These are phyloP conservation scores for Ceratocystis harringtonii DNA, from an alignment of 2,329 filamentous ascomycete genomes.

Conservation along the genomic window DNA sequence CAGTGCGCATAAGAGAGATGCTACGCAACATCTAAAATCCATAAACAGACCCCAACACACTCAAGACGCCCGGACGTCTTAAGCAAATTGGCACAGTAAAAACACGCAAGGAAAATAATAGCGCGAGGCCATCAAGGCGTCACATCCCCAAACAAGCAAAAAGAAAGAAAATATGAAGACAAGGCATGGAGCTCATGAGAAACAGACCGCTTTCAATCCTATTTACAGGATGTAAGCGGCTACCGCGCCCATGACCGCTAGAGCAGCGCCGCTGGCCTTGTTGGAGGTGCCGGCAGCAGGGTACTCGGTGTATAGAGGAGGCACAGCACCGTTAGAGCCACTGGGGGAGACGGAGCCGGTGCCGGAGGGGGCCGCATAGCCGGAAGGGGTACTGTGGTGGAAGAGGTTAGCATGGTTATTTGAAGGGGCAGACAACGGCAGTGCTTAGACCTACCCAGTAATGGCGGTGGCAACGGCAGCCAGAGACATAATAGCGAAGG, in stretches of 20 bases:
- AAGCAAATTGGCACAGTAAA: neutral
- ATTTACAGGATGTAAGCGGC: slow-evolving; percentile 15
- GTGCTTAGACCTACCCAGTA: slow-evolving; percentile 11
- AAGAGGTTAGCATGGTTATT: neutral
- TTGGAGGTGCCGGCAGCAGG: slow-evolving; percentile 13
- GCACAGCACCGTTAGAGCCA: neutral
- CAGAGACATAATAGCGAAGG: slow-evolving; percentile 14
- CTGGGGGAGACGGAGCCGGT: neutral
- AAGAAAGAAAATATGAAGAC: neutral
- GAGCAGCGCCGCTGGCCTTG: slow-evolving; percentile 14
- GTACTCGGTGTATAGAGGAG: slow-evolving; percentile 16
- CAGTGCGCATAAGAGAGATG: neutral
- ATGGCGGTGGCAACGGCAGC: slow-evolving; percentile 11
- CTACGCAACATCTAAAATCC: neutral
- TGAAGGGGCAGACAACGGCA: neutral
- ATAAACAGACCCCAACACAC: neutral
- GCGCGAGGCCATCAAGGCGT: neutral
- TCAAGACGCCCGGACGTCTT: neutral
- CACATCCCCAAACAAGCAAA: neutral
- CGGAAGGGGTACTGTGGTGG: slow-evolving; percentile 7
- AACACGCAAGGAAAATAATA: neutral
- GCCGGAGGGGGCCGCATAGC: neutral
- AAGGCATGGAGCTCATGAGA: neutral
- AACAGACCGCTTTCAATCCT: neutral
- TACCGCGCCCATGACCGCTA: slow-evolving; percentile 14